These are phyloP conservation scores for Setaria italica DNA, from an alignment of 202 grass and related monocot species.

Conservation along the genomic window DNA sequence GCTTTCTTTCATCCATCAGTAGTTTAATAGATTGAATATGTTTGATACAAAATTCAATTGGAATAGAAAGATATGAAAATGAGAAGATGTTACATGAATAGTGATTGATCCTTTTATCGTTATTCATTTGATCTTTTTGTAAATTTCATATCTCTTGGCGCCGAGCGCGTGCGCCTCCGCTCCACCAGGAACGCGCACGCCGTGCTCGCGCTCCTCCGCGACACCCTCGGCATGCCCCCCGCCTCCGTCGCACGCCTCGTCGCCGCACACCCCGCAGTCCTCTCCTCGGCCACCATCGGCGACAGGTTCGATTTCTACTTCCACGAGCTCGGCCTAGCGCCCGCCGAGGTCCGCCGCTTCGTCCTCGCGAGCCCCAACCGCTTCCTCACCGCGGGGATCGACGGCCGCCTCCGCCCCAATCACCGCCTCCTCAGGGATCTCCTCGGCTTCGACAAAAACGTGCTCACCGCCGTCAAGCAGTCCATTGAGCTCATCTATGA, in stretches of 20 bases:
- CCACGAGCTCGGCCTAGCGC: constrained; percentile 48
- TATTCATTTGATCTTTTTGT: too few species aligned
- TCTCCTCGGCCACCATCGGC: constrained; percentile 26
- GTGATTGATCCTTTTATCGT: too few species aligned
- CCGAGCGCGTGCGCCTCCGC: constrained; percentile 36
- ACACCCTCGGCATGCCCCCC: constrained; percentile 34
- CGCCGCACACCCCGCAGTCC: constrained; percentile 2
- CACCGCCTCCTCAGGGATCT: constrained; percentile 43
- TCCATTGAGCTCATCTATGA: constrained; percentile 35
- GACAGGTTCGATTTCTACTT: constrained; percentile 54
- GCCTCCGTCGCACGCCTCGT: constrained; percentile 39
- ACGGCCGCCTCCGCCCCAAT: constrained; percentile 41
- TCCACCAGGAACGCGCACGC: constrained; percentile 47
- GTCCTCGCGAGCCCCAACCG: constrained; percentile 40
- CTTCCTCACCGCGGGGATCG: neutral
- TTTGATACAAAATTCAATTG: too few species aligned
- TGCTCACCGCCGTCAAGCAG: constrained; percentile 29
- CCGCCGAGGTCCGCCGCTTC: constrained; percentile 38
- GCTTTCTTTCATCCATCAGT: too few species aligned
- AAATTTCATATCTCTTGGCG: too few species aligned
- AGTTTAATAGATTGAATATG: too few species aligned
- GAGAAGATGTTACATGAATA: too few species aligned
- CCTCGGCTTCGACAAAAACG: constrained; percentile 37
- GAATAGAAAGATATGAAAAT: too few species aligned
- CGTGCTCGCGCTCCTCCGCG: constrained; percentile 48